Conservation (phyloP, 164 flowering plant species). For the grape (Vitis vinifera) region DNA sequence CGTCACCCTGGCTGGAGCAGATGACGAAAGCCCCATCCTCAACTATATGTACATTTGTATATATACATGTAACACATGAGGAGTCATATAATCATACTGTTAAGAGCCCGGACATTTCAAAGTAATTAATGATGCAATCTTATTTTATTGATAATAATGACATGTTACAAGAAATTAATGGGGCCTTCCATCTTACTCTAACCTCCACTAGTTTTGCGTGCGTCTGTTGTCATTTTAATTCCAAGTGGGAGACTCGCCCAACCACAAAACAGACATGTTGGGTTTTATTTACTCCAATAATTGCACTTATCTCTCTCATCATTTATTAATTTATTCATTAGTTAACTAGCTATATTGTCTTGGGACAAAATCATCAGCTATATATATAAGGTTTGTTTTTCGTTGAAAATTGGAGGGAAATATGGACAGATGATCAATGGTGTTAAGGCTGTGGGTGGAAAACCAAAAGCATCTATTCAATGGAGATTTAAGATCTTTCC, state of each 20-base stretch:
- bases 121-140: not conserved
- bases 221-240: not conserved
- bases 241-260: conserved; percentile 8
- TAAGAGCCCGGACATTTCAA: not conserved
- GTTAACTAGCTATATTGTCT: too few relatives aligned
- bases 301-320: too few relatives aligned
- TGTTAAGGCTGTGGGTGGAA: too few relatives aligned
- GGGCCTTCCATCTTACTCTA: not conserved
- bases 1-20: conserved; percentile 22
- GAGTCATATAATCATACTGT: not conserved
- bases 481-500: too few relatives aligned
- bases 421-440: too few relatives aligned
- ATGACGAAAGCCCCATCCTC: conserved; percentile 22
- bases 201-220: not conserved
- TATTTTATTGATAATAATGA: not conserved
- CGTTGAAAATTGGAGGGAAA: too few relatives aligned
- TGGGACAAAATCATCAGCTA: too few relatives aligned
- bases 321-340: too few relatives aligned
- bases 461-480: too few relatives aligned
- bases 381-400: too few relatives aligned
- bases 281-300: too few relatives aligned
- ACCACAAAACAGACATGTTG: conserved; percentile 11
- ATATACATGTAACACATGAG: too few relatives aligned
- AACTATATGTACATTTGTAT: not conserved
- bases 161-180: not conserved